Evolutionary conservation across 441 rosid genomes (phyloP).

Genomic region (Pelargonium citronellum): DNA sequence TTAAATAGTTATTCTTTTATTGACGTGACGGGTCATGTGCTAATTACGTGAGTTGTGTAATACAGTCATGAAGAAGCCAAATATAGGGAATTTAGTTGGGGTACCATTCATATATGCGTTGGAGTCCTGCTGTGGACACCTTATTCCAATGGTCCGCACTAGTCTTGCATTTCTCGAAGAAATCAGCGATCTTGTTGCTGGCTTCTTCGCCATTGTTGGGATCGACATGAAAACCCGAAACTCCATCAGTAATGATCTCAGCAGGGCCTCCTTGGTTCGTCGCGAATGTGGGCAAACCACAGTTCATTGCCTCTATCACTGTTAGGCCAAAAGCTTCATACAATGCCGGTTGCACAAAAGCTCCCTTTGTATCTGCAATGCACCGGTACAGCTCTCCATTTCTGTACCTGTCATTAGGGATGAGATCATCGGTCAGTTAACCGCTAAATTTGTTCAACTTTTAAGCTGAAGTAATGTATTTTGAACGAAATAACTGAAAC

Average conservation of each 20-base stretch:
- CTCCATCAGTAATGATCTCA: conserved; percentile 76
- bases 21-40: too few relatives aligned
- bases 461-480: too few relatives aligned
- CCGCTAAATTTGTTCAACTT: too few relatives aligned
- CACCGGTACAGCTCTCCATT: conserved; percentile 91
- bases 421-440: too few relatives aligned
- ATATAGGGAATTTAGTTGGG: too few relatives aligned
- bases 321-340: conserved; percentile 96
- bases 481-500: too few relatives aligned
- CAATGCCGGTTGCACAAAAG: conserved; percentile 92
- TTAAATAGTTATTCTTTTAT: too few relatives aligned
- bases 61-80: too few relatives aligned
- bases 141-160: conserved; percentile 64
- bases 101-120: conserved; percentile 68
- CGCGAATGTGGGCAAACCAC: conserved; percentile 88
- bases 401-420: conserved; percentile 51
- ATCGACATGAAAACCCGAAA: conserved; percentile 84
- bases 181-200: conserved; percentile 49
- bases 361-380: conserved; percentile 74
- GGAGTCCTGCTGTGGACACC: conserved; percentile 62
- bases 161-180: conserved; percentile 60
- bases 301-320: conserved; percentile 92
- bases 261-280: conserved; percentile 92
- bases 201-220: conserved; percentile 82
- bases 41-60: too few relatives aligned